A percentile compares a stretch with the other conserved stretches of the same genome.
Conservation (phyloP, 768 basidiomycete species). For the Glaciozyma martinii region DNA sequence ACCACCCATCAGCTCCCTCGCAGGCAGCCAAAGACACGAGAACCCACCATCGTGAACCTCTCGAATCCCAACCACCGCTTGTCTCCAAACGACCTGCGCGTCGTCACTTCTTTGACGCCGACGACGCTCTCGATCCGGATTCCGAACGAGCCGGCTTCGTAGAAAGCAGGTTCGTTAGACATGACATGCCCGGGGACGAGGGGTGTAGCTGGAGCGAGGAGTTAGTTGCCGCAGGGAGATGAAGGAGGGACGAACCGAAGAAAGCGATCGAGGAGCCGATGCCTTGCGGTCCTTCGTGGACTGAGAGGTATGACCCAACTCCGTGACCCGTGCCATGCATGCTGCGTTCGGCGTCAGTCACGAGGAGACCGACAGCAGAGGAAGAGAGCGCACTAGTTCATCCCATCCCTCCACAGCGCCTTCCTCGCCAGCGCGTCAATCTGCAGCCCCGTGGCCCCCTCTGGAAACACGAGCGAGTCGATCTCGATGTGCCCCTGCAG, state of each 20-base stretch:
- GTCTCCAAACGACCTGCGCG: conserved; percentile 56
- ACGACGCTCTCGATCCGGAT: conserved; percentile 86
- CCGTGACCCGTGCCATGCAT: conserved; percentile 90
- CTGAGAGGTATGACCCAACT: conserved; percentile 65
- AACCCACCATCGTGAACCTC: conserved; percentile 54
- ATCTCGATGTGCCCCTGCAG: conserved; percentile 97
- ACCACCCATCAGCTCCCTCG: neutral
- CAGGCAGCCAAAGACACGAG: too few species aligned
- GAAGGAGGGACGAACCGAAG: neutral
- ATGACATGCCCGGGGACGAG: conserved; percentile 80
- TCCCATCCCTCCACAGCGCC: conserved; percentile 31
- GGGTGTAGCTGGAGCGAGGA: conserved; percentile 42
- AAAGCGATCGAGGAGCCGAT: conserved; percentile 1
- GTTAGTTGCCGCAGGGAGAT: neutral
- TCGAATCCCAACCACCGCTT: conserved; percentile 82
- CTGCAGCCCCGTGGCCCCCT: conserved; percentile 62
- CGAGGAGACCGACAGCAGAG: neutral
- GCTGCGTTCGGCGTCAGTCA: neutral
- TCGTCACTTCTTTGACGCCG: conserved; percentile 58
- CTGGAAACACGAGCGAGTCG: conserved; percentile 79
- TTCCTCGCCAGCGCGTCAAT: conserved; percentile 30
- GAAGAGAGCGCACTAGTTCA: conserved; percentile 25
- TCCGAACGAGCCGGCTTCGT: conserved; percentile 73
- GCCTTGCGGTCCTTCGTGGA: conserved; percentile 35
- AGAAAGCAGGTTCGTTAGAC: conserved; percentile 49